Base-by-base conservation (phyloP, 768 basidiomycete genomes). In the Tricholoma matsutake region DNA sequence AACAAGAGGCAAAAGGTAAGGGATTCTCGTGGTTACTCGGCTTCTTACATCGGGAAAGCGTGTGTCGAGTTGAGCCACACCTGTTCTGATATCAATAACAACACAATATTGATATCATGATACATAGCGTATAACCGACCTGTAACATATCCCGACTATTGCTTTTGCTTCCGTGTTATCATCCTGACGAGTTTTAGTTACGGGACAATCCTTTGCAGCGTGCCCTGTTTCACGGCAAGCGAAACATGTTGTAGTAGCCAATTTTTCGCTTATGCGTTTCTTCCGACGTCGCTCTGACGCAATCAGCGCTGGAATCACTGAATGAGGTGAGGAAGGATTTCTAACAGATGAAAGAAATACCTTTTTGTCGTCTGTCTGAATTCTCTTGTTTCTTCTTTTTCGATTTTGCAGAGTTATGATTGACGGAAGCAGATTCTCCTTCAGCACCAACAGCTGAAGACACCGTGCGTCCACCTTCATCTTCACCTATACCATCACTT, bases 1-100 rank as follows among this genome's bases (percentile, higher is more conserved):
- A 98, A 75, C 96, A 98, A 3, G 88, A 91, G 0, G 96, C 95
- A 65, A 86, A 94, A 1, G 95, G 96, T 3, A 94, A 79, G 1
- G 90, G 89, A 60, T 92, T 80, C 16, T 69, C 71, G 10, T 83
- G 78, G 70, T 93, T 82, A 18, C 76, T 75, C 4, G 84, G 80
- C 66, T 86, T 86, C 62, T 80, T 87, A 73, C 96, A 98, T 34
- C 78, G 80, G n/a, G 91, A 86, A 1, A 98, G 81, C 13, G 80
- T 88, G 65, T 98, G 95, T 56, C 79, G 83, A 5, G 78, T 80
- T 2, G 93, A 93, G 49, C 93, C 91, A 65, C 95, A 97, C 65
- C 95, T 95, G 65, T 31, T 20, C 11, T 16, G 18, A 22, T 11
- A 34, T 59, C 13, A 28, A 41, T 14, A 60, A 39, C 47, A 28